phyloP scores from a whole-genome alignment of 2,329 filamentous ascomycete species.

The Pyricularia pennisetigena region DNA sequence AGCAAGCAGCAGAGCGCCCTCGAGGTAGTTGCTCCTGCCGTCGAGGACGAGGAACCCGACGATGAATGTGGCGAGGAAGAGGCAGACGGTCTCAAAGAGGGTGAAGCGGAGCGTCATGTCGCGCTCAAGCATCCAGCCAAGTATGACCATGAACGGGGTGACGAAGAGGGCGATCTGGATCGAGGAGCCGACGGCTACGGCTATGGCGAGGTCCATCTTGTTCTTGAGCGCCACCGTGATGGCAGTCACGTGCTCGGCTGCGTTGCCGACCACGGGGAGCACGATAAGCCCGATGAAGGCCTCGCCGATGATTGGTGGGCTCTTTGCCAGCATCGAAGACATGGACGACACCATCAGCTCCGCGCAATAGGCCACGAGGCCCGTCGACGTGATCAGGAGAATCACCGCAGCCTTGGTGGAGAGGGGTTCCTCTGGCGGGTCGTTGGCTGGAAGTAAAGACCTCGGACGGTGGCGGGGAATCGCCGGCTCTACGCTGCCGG shows the following conservation, averaged over 20 bases:
- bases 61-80: constrained; percentile 77
- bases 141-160: constrained; percentile 58
- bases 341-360: constrained; percentile 63
- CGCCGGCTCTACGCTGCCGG: neutral
- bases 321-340: constrained; percentile 45
- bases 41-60: constrained; percentile 84
- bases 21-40: constrained; percentile 77
- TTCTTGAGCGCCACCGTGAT: constrained; percentile 63
- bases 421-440: constrained; percentile 23
- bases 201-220: constrained; percentile 68
- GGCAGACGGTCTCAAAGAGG: constrained; percentile 77
- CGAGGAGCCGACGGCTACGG: constrained; percentile 59
- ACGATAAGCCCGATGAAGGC: constrained; percentile 64
- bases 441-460: neutral
- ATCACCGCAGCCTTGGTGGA: constrained; percentile 47
- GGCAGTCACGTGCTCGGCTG: constrained; percentile 63
- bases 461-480: neutral
- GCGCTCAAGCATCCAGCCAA: constrained; percentile 59
- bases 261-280: constrained; percentile 63
- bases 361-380: constrained; percentile 56
- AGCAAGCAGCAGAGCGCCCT: constrained; percentile 60
- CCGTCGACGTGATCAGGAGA: constrained; percentile 54
- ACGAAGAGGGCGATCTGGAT: constrained; percentile 67
- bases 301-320: constrained; percentile 36
- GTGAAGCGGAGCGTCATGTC: constrained; percentile 80